Base-by-base conservation (phyloP, 352 stramenopile genomes). In the Globisporangium nagaii region DNA sequence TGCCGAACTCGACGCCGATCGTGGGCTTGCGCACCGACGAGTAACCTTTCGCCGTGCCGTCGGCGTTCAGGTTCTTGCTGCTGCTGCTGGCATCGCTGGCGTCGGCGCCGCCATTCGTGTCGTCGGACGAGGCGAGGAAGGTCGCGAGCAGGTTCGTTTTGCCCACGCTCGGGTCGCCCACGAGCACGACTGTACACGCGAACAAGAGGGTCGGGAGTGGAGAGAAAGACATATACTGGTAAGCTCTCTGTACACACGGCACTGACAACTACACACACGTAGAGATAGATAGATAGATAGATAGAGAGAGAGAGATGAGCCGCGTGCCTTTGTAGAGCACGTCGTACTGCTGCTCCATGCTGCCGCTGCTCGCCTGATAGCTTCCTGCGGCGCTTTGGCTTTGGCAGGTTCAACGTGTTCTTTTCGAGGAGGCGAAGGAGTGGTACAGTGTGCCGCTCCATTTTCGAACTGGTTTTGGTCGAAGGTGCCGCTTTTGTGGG, bases 121-220 rank as follows among this genome's bases (percentile, higher is more conserved):
- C 47, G 10, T 69, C 64, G n/a, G 82, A 63, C 5, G 63, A 52
- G 0, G 75, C 63, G 52, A 94, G 56, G 70, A 97, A 80, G 56
- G 81, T 71, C 60, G 75, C 77, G 20, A 97, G 81, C 19, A 97
- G 71, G 56, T 90, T 96, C 12, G 80, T 97, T 63, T 97, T 97
- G 37, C 90, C 90, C 11, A 97, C 90, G n/a, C 77, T 86, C 0
- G 79, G 76, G 44, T 93, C 83, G 3, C 83, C 83, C 19, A 93
- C 80, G 30, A 93, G 62, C 44, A 92, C 81, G 42, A 92, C 79
- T 90, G 28, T 44, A 10, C 9, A 24, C 3, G n/a, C n/a, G n/a
- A n/a, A n/a, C n/a, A n/a, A n/a, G n/a, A n/a, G n/a, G n/a, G n/a
- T n/a, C n/a, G n/a, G n/a, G n/a, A n/a, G n/a, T n/a, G n/a, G n/a